Conservation (phyloP, 106 monocot species). For the Dendrobium officinale region DNA sequence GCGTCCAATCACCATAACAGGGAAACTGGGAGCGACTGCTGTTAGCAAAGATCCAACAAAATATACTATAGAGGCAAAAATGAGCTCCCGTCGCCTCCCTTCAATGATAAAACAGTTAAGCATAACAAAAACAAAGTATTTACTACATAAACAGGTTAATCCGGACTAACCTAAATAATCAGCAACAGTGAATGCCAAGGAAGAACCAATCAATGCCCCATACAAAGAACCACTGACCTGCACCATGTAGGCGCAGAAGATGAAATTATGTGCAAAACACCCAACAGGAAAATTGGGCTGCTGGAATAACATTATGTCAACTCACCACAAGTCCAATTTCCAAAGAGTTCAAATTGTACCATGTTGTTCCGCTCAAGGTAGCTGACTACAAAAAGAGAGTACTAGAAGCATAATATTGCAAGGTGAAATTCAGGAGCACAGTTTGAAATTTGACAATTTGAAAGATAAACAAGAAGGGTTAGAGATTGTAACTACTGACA, state of each 20-base stretch:
- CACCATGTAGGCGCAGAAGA: slow-evolving; percentile 3
- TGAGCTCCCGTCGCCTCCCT: slow-evolving; percentile 86
- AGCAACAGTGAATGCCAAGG: slow-evolving; percentile 62
- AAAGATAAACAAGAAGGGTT: not conserved
- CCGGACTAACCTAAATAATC: slow-evolving; percentile 69
- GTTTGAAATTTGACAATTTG: not conserved
- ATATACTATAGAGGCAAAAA: slow-evolving; percentile 59
- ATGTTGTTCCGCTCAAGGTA: slow-evolving; percentile 76
- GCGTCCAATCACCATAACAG: slow-evolving; percentile 75
- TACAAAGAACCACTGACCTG: slow-evolving; percentile 96
- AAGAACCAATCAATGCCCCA: slow-evolving; percentile 83
- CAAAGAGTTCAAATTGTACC: slow-evolving; percentile 73
- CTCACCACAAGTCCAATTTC: slow-evolving; percentile 89
- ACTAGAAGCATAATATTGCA: not conserved
- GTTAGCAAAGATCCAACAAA: slow-evolving; percentile 76
- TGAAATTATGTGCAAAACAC: not conserved
- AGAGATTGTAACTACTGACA: not conserved
- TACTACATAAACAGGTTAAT: not conserved
- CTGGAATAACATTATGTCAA: not conserved
- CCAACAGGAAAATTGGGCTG: not conserved
- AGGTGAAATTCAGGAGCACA: not conserved
- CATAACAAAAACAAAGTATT: not conserved
- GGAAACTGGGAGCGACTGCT: slow-evolving; percentile 55
- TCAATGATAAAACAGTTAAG: slow-evolving; percentile 16
- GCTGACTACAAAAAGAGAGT: slow-evolving; percentile 54